Conservation (phyloP, 2,329 filamentous ascomycete genomes). For the Stagonosporopsis rhizophila region DNA sequence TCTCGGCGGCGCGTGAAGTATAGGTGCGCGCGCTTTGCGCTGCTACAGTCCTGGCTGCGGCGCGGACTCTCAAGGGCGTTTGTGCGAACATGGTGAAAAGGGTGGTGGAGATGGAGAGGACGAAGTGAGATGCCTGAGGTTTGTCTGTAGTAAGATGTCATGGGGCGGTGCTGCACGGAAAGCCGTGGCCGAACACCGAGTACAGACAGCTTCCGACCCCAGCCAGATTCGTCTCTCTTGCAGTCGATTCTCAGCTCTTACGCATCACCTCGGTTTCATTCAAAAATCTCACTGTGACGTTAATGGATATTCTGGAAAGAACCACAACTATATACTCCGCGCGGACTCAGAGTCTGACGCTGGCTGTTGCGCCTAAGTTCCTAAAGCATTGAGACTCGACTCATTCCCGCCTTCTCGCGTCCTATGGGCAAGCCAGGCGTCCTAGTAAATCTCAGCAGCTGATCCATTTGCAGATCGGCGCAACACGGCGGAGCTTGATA, state of each 20-base stretch:
- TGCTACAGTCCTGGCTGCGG: constrained; percentile 9
- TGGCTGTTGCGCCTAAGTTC: too few species aligned
- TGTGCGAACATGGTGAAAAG: constrained; percentile 11
- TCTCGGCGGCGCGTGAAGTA: constrained; percentile 27
- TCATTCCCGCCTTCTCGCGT: too few species aligned
- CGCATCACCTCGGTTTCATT: neutral
- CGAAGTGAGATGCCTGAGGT: constrained; percentile 14
- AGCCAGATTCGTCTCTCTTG: neutral
- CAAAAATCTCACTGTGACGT: too few species aligned
- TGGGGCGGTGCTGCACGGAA: constrained; percentile 15
- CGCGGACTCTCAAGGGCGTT: constrained; percentile 8
- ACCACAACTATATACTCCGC: too few species aligned
- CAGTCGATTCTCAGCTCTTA: neutral
- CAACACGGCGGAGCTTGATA: too few species aligned
- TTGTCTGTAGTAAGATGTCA: constrained; percentile 17
- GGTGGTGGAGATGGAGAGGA: constrained; percentile 4
- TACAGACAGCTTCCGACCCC: neutral
- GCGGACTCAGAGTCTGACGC: too few species aligned
- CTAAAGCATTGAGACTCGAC: too few species aligned
- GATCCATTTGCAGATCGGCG: too few species aligned
- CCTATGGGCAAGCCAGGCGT: too few species aligned
- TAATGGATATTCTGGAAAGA: too few species aligned
- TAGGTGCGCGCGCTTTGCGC: constrained; percentile 22
- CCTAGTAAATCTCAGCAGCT: too few species aligned
- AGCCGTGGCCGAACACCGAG: constrained; percentile 1